Evolutionary conservation across 2,329 filamentous ascomycete species (phyloP).

Genomic region (Nannizziopsis arthrosporioides): DNA sequence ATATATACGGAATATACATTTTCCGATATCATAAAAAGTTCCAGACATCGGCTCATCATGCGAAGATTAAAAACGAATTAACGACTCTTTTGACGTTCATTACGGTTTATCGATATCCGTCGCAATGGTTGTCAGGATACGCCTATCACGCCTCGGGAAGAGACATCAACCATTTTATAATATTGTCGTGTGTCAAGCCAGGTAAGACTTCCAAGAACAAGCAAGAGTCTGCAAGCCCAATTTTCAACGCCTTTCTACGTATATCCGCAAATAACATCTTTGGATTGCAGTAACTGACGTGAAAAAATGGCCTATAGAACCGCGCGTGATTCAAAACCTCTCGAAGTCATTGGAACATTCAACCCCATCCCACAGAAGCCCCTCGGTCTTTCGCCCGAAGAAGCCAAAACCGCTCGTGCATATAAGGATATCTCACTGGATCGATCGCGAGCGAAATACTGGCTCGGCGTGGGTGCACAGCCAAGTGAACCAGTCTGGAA

Average conservation of each 20-base stretch:
- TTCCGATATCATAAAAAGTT: no score
- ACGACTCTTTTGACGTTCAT: not conserved
- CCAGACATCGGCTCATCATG: not conserved
- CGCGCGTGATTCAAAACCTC: conserved; percentile 72
- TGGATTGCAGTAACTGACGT: not conserved
- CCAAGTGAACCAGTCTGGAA: conserved; percentile 84
- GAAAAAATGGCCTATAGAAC: conserved; percentile 45
- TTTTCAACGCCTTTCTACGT: not conserved
- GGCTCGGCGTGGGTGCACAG: conserved; percentile 93
- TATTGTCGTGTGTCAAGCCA: conserved; percentile 86
- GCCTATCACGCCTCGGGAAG: conserved; percentile 85
- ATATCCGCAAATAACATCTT: not conserved
- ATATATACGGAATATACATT: no score
- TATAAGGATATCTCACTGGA: conserved; percentile 92
- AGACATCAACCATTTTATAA: conserved; percentile 89
- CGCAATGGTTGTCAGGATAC: conserved; percentile 84
- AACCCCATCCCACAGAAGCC: conserved; percentile 48
- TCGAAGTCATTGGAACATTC: conserved; percentile 76
- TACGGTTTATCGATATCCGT: not conserved
- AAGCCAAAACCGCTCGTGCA: conserved; percentile 46
- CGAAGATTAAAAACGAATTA: not conserved
- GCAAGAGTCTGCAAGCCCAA: no score
- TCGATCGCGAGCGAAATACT: conserved; percentile 70
- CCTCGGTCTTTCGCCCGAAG: conserved; percentile 38
- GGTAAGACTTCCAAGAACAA: conserved; percentile 43